These are phyloP conservation scores for Phaeosphaeria sp. DNA, from an alignment of 2,329 filamentous ascomycete genomes.

Conservation along the genomic window DNA sequence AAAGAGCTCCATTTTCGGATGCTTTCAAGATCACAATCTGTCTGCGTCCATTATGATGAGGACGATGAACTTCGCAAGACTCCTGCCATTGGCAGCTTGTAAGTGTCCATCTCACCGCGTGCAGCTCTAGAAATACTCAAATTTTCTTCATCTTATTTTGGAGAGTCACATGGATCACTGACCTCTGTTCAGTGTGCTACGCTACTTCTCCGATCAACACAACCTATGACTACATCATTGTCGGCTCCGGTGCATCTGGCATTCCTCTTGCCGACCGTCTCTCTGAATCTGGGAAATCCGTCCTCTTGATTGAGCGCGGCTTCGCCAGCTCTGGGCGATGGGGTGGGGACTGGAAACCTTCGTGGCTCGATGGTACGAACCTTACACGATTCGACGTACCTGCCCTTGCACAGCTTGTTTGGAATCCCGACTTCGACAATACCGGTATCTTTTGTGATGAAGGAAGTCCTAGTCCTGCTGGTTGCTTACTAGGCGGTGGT, in stretches of 20 bases:
- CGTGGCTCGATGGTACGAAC: slow-evolving; percentile 65
- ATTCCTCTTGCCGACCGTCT: slow-evolving; percentile 64
- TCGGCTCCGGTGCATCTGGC: slow-evolving; percentile 65
- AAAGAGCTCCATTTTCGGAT: not conserved
- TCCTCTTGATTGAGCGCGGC: slow-evolving; percentile 59
- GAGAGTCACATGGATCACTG: not conserved
- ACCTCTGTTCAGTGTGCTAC: not conserved
- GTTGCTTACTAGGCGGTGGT: slow-evolving; percentile 70
- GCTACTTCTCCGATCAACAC: slow-evolving; percentile 33
- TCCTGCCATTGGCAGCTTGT: not conserved
- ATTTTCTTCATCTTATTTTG: too few relatives aligned
- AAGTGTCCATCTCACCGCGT: not conserved
- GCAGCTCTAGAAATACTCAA: too few relatives aligned
- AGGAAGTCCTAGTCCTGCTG: slow-evolving; percentile 67
- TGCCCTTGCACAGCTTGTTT: slow-evolving; percentile 71
- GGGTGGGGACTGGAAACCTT: slow-evolving; percentile 62
- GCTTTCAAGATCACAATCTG: not conserved
- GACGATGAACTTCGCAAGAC: not conserved
- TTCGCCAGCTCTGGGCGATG: slow-evolving; percentile 65
- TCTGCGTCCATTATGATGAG: not conserved
- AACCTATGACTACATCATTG: slow-evolving; percentile 66
- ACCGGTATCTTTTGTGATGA: slow-evolving; percentile 61
- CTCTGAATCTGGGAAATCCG: slow-evolving; percentile 65
- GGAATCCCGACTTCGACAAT: slow-evolving; percentile 63
- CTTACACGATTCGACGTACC: slow-evolving; percentile 73